Evolutionary conservation across 1,284 basidiomycete species (phyloP), one percentile per base, ranked within the genome.

Genomic region (Malassezia arunalokei): DNA sequence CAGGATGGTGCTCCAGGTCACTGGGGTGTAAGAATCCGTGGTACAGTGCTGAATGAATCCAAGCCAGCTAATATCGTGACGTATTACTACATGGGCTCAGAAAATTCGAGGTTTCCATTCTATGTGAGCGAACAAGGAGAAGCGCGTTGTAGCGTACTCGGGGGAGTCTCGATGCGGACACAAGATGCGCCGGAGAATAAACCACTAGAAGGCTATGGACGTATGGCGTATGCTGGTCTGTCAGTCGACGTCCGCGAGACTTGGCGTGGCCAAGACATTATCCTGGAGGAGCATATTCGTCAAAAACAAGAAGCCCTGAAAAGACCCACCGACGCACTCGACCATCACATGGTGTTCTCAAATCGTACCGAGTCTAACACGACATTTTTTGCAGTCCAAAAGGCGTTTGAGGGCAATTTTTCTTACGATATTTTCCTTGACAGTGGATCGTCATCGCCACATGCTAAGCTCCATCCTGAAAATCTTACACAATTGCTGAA

Each of bases 11-110:
- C 48, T 17, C 57, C 61, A 49, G 73, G 87, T 14, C 87, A 84
- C 72, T 95, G 90, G 90, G 87, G 84, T 62, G 85, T 83, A 5
- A 81, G 91, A 47, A 79, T 95, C 56, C 84, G 83, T 65, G 89
- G 90, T 15, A 80, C 82, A 65, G 85, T 87, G 15, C 77, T 94
- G 20, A 77, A 85, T 56, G 70, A 76, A 56, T 38, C 54, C 11
- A 49, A 66, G 80, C 5, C 83, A 82, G 9, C 78, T 81, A 27
- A 79, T 7, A 33, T 84, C 38, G 85, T 87, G 0, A 77, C 85
- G 9, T 79, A 91, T 54, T 90, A 87, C 69, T 92, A 94, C 67
- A 76, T 84, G 61, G 89, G 87, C 52, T 79, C 91, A 77, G 83
- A 86, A 17, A 43, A 48, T 0, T 81, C 61, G 17, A 46, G 83